phyloP scores from a whole-genome alignment of 2,329 filamentous ascomycete species.

The Escovopsis weberi region DNA sequence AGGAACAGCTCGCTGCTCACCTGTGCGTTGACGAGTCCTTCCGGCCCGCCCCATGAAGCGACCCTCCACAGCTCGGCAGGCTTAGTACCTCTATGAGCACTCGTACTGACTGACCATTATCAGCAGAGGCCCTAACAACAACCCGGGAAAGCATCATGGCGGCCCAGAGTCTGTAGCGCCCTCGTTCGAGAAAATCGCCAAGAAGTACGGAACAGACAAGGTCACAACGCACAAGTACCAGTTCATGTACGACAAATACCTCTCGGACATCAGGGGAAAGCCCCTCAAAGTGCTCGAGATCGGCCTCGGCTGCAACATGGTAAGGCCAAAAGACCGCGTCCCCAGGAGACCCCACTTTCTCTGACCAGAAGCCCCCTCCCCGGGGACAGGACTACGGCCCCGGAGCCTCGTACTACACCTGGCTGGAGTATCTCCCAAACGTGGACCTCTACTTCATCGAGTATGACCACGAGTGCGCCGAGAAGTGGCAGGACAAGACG shows the following conservation, averaged over 20 bases:
- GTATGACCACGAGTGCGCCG: constrained; percentile 21
- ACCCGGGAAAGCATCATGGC: not conserved
- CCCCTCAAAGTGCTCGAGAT: constrained; percentile 26
- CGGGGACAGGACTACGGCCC: constrained; percentile 17
- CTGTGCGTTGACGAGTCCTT: constrained; percentile 1
- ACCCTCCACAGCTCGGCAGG: too few relatives aligned
- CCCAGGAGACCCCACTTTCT: too few relatives aligned
- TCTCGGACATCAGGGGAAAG: constrained; percentile 16
- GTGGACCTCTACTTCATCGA: constrained; percentile 29
- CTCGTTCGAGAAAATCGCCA: constrained; percentile 14
- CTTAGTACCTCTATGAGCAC: not conserved
- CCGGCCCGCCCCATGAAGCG: not conserved
- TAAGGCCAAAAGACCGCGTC: constrained; percentile 2
- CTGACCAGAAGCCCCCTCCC: too few relatives aligned
- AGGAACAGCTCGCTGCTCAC: constrained; percentile 2
- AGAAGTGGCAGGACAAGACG: constrained; percentile 20
- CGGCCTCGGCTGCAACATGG: constrained; percentile 25
- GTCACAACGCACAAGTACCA: constrained; percentile 25
- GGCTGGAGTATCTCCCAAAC: constrained; percentile 24
- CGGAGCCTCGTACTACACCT: constrained; percentile 24
- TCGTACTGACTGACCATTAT: not conserved
- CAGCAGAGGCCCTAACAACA: not conserved
- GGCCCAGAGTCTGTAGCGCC: not conserved
- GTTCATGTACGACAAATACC: constrained; percentile 26
- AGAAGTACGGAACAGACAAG: constrained; percentile 24